A percentile compares a stretch with the other conserved stretches of the same genome.
Evolutionary conservation across 345 rosid species (phyloP).

Genomic region (Adansonia digitata): DNA sequence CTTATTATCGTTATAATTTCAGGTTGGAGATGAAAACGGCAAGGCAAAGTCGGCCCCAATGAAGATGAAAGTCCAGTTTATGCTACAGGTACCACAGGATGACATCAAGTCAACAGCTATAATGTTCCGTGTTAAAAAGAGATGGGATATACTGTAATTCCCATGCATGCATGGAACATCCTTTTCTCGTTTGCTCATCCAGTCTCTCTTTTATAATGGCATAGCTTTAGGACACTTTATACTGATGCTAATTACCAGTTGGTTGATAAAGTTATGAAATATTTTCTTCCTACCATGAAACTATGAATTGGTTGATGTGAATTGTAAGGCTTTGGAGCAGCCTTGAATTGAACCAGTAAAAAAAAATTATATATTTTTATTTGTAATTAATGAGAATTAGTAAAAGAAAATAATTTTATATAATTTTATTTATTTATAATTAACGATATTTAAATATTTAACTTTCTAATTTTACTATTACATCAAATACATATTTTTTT

Average conservation of each 20-base stretch:
- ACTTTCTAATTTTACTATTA: no score
- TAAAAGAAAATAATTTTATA: no score
- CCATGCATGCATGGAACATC: no score
- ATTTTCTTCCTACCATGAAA: not conserved
- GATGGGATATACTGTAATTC: constrained; percentile 63
- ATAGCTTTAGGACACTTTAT: not conserved
- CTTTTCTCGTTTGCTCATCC: not conserved
- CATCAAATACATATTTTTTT: no score
- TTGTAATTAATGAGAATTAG: no score
- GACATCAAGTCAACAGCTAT: constrained; percentile 59
- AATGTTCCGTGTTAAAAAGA: constrained; percentile 87
- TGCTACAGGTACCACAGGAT: constrained; percentile 93
- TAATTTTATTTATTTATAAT: no score
- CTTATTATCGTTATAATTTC: constrained; percentile 11
- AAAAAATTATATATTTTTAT: no score
- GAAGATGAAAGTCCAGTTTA: constrained; percentile 89
- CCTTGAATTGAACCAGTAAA: no score
- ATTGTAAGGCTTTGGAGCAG: not conserved
- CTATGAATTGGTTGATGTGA: not conserved
- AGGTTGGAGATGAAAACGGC: constrained; percentile 83
- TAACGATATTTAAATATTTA: no score
- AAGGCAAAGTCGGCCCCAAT: constrained; percentile 72
- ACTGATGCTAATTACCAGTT: not conserved
- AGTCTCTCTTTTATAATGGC: not conserved
- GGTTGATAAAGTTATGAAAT: not conserved